Base-by-base conservation (phyloP, 768 basidiomycete genomes). In the Boletus speciosus region DNA sequence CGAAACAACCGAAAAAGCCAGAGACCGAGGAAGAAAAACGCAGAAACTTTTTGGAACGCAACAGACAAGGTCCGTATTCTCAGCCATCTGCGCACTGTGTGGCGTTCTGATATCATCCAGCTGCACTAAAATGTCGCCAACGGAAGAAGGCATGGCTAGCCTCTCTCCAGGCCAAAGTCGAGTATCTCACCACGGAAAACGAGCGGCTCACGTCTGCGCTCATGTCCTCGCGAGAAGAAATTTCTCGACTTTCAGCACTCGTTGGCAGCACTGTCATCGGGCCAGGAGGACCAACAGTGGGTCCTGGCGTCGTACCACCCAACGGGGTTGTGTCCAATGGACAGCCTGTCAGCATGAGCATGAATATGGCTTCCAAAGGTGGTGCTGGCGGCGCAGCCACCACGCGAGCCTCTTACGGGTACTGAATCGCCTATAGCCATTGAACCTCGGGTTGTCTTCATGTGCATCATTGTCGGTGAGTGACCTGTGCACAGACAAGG, bases 21-120 rank as follows among this genome's bases (percentile, higher is more conserved):
- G 93, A 97, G 77, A 98, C 96, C 0, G 97, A 99, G 70, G 97
- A 98, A 71, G 97, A 98, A 68, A 99, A 99, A 73, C 80, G 97
- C 39, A 85, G 82, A 72, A 98, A 98, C 73, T 98, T 99, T 73
- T 74, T 99, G 56, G 97, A 98, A 72, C 80, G 97, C 57, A 99
- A 99, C 67, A 81, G 97, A 64, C 97, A 98, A 82, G 96, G 96
- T 98, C 27, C 19, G 55, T 3, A 23, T 25, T 11, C 38, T 9
- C 31, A 27, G 16, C n/a, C 31, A 45, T 35, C 14, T 52, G 1
- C 21, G 43, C 16, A 12, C 36, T 6, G n/a, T 35, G 19, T 35
- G 49, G 15, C 21, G 6, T 52, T 47, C 45, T 66, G 55, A 58
- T 32, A 12, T 35, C 45, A 11, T 50, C 1, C 62, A 98, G 96